Percentiles rank a stretch among this genome's conserved stretches.
Conservation (phyloP, 345 rosid species). For the Lepidium didymum region DNA sequence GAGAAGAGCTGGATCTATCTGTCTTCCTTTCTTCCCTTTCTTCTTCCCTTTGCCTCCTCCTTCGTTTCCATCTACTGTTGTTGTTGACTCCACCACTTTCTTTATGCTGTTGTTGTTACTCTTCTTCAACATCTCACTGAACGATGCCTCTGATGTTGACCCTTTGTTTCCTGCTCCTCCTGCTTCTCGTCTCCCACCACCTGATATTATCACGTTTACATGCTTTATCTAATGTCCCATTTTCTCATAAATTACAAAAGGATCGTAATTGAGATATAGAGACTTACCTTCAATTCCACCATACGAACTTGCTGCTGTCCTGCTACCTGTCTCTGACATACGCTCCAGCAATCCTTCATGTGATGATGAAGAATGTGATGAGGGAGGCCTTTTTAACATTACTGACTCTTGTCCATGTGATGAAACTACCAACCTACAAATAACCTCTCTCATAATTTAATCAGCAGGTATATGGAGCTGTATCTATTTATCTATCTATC, state of each 20-base stretch:
- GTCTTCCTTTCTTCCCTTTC: conserved; percentile 91
- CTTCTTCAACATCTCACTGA: conserved; percentile 55
- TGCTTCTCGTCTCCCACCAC: not conserved
- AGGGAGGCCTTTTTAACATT: conserved; percentile 34
- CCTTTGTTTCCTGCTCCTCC: conserved; percentile 36
- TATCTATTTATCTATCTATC: not conserved
- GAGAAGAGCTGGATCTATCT: conserved; percentile 80
- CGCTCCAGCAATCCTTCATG: conserved; percentile 43
- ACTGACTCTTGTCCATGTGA: conserved; percentile 44
- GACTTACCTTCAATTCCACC: conserved; percentile 38
- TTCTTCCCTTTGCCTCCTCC: conserved; percentile 46
- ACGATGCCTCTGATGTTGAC: conserved; percentile 57
- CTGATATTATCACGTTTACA: not conserved
- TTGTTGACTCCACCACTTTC: conserved; percentile 19
- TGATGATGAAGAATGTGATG: conserved; percentile 37
- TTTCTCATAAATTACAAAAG: conserved; percentile 10
- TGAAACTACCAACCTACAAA: conserved; percentile 22
- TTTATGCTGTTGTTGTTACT: conserved; percentile 10
- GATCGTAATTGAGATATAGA: not conserved
- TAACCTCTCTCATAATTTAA: not conserved
- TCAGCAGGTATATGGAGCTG: not conserved
- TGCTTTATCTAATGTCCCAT: not conserved
- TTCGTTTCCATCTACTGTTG: conserved; percentile 29
- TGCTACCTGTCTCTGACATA: conserved; percentile 30
- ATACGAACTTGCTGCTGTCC: conserved; percentile 28